Evolutionary conservation across 2,329 filamentous ascomycete species (phyloP), one percentile per base, ranked within the genome.

Genomic region (Fusarium sambucinum): DNA sequence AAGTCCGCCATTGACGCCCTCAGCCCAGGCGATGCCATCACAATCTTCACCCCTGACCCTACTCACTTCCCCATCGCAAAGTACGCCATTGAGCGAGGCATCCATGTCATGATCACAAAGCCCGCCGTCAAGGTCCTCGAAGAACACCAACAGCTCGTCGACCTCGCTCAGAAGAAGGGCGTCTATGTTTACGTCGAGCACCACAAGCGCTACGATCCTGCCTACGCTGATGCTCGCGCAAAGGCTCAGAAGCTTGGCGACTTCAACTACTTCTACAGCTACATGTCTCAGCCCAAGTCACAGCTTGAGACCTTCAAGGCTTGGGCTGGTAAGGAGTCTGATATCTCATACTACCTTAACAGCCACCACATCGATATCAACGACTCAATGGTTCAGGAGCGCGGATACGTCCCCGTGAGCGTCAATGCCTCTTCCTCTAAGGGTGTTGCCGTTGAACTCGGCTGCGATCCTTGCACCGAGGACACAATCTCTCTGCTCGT

Each of bases 251-350:
- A 85, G 54, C 84, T 97, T 10, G 94, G 94, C 69, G 93, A 97
- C 81, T 97, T 97, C 88, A 97, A 97, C 85, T 97, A 97, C 85
- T 97, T 97, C 79, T 97, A 97, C 86, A 91, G 88, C 73, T 97
- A 97, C 87, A 97, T 97, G 94, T 93, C 90, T 50, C 94, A 97
- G 84, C 92, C 91, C 63, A 97, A 96, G 82, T 93, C 86, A 51
- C 94, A 97, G 82, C 87, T 97, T 47, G 92, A 96, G 84, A 97
- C 94, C 1, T 97, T 97, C 89, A 94, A 93, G 80, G 91, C 93
- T 5, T 97, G 94, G 94, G 94, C 94, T 1, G 94, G 94, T 68
- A 89, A 90, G 74, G 94, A 97, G 73, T 94, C 91, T 30, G 95
- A 97, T 79, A 97, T 97, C 74, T 94, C 91, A 12, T 97, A 97